Conservation (phyloP, 306 rosid genomes). For the Bauhinia variegata region DNA sequence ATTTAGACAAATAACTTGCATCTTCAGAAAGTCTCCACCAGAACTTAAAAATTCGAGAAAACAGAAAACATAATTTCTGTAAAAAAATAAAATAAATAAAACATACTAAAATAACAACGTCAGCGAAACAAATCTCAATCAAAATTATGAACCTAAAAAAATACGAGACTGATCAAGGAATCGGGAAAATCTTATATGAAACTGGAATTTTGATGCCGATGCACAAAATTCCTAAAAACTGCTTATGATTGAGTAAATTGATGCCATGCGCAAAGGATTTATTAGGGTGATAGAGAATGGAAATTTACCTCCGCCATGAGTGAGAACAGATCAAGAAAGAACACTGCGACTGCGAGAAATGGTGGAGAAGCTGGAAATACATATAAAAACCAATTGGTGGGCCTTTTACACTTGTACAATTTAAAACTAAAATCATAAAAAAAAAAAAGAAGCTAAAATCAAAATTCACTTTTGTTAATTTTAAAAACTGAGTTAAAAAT, state of each 20-base stretch:
- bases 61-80: conserved; percentile 1
- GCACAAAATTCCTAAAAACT: neutral
- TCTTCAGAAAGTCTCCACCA: neutral
- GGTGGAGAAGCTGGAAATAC: too few relatives aligned
- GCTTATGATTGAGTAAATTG: neutral
- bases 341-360: too few relatives aligned
- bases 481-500: too few relatives aligned
- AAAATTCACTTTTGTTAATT: too few relatives aligned
- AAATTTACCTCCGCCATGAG: conserved; percentile 65
- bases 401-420: too few relatives aligned
- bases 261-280: neutral
- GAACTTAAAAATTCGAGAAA: conserved; percentile 28
- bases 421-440: too few relatives aligned
- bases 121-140: conserved; percentile 15
- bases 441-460: too few relatives aligned
- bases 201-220: neutral
- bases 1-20: neutral
- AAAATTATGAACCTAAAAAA: too few relatives aligned
- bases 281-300: conserved; percentile 8
- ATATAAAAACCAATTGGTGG: neutral
- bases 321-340: conserved; percentile 37
- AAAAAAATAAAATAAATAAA: conserved; percentile 12
- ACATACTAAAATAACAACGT: neutral
- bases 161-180: neutral
- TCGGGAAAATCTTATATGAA: neutral